Evolutionary conservation across 176 grass and related monocot genomes (phyloP), one percentile per base, ranked within the genome.

Genomic region (Zizania latifolia): DNA sequence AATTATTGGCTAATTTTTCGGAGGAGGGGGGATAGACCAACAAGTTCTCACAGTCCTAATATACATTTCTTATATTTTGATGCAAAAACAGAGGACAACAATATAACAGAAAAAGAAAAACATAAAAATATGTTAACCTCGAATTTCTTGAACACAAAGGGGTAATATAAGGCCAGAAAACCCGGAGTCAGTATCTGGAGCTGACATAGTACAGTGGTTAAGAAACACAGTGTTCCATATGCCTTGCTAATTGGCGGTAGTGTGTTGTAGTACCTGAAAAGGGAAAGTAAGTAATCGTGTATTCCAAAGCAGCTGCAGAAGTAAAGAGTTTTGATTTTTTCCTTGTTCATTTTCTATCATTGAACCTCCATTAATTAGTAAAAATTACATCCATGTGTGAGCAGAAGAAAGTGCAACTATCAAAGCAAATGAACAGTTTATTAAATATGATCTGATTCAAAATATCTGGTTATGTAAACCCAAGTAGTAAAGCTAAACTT

Each of bases 161-260:
- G 54, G 62, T 90, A 90, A 24, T 38, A 17, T 21, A 97, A 81
- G 17, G 2, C 33, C 27, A 97, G 48, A 81, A 73, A 44, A 6
- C 0, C 0, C 2, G 61, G 62, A 24, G 0, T 0, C 65, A 97
- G 55, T 46, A 97, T 76, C 10, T 65, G 64, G 27, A 97, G 45
- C 61, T 82, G 76, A 62, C 55, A 70, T 10, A 82, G 72, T 22
- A 77, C 72, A 3, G 93, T 85, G 19, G 83, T 85, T 30, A 90
- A 68, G 75, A 97, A 82, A 83, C 93, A 97, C 54, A 85, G 61
- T 76, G 90, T 93, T 33, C 90, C 90, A 74, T 80, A 97, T 64
- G 93, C 90, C 88, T 93, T 97, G 73, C 87, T 87, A 78, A 97
- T 85, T 26, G 93, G 90, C 68, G 90, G 93, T 93, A 97, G 93